A percentile compares a stretch with the other conserved stretches of the same genome.
Evolutionary conservation across 2,329 filamentous ascomycete species (phyloP).

Genomic region (Metarhizium sp.): DNA sequence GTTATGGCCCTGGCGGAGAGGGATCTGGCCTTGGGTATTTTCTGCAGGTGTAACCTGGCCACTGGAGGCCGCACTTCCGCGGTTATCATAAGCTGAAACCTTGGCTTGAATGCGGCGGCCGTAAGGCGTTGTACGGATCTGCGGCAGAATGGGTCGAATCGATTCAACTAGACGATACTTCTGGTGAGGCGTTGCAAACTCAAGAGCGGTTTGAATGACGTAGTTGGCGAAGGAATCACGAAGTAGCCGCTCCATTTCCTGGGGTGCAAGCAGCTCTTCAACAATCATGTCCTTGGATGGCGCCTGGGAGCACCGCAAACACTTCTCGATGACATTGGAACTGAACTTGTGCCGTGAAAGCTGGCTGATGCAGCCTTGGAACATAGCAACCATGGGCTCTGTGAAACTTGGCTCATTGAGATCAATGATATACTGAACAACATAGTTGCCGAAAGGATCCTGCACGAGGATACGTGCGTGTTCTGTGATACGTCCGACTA

Average conservation of each 20-base stretch:
- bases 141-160: slow-evolving; percentile 75
- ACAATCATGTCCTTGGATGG: slow-evolving; percentile 73
- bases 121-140: slow-evolving; percentile 84
- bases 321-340: slow-evolving; percentile 98
- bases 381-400: slow-evolving; percentile 74
- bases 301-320: slow-evolving; percentile 71
- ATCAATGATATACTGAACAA: slow-evolving; percentile 97
- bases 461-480: slow-evolving; percentile 86
- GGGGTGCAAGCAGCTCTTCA: slow-evolving; percentile 63
- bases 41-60: slow-evolving; percentile 45
- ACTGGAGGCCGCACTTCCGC: slow-evolving; percentile 31
- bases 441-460: slow-evolving; percentile 97
- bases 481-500: slow-evolving; percentile 79
- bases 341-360: slow-evolving; percentile 96
- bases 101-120: slow-evolving; percentile 90
- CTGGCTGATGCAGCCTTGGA: slow-evolving; percentile 61
- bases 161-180: slow-evolving; percentile 71
- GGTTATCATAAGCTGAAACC: slow-evolving; percentile 55
- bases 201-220: slow-evolving; percentile 91
- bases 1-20: slow-evolving; percentile 33
- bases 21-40: slow-evolving; percentile 43
- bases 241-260: slow-evolving; percentile 79
- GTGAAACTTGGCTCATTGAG: slow-evolving; percentile 82
- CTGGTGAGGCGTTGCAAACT: slow-evolving; percentile 66
- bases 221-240: slow-evolving; percentile 96